Conservation (phyloP, 148 eudicot genomes). For the Camellia sinensis region DNA sequence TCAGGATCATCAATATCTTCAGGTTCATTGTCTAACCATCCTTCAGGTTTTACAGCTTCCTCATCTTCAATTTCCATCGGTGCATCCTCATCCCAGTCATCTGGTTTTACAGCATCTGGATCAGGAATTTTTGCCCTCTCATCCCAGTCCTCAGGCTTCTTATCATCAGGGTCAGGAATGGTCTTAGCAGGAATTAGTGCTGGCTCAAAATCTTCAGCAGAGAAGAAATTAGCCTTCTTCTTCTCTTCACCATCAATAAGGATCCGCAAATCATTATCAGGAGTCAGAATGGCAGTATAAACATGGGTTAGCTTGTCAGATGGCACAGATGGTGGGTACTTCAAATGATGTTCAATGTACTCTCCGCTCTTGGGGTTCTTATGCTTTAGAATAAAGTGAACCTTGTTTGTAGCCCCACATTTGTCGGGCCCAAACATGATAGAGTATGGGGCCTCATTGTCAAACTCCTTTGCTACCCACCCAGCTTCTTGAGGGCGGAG, state of each 20-base stretch:
- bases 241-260: conserved; percentile 92
- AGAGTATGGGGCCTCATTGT: conserved; percentile 75
- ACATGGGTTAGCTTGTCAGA: conserved; percentile 82
- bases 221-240: conserved; percentile 75
- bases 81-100: conserved; percentile 99
- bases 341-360: conserved; percentile 87
- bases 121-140: conserved; percentile 81
- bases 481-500: conserved; percentile 90
- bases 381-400: conserved; percentile 89
- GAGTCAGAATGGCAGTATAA: conserved; percentile 74
- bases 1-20: conserved; percentile 95
- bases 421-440: conserved; percentile 94
- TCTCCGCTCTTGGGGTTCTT: conserved; percentile 90
- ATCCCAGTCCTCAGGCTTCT: conserved; percentile 94
- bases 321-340: conserved; percentile 84
- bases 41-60: conserved; percentile 93
- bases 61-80: conserved; percentile 90
- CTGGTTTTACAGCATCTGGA: conserved; percentile 70
- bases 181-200: conserved; percentile 75
- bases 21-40: conserved; percentile 96
- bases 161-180: conserved; percentile 87
- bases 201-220: conserved; percentile 76
- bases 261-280: conserved; percentile 63
- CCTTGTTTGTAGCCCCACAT: conserved; percentile 96
- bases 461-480: conserved; percentile 74